phyloP scores from a whole-genome alignment of 2,329 filamentous ascomycete genomes.

The Phaeosphaeria sp. region DNA sequence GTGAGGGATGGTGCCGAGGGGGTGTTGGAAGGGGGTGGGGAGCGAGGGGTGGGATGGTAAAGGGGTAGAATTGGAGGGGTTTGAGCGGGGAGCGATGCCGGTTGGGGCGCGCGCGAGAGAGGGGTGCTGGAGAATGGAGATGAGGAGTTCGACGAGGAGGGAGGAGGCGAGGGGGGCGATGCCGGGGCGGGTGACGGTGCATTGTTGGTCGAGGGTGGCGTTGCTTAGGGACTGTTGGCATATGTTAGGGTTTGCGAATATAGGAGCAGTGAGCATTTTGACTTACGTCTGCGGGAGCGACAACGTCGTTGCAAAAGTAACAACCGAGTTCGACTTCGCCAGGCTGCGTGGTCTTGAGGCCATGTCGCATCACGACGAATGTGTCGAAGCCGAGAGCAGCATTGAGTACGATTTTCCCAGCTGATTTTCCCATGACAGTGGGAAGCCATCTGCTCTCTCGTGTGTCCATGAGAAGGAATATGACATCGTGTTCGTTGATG shows the following conservation, averaged over 20 bases:
- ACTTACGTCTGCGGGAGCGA: constrained; percentile 89
- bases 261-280: constrained; percentile 5
- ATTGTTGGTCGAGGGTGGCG: constrained; percentile 95
- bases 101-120: constrained; percentile 41
- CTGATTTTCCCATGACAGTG: constrained; percentile 92
- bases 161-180: constrained; percentile 92
- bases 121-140: constrained; percentile 79
- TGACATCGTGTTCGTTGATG: constrained; percentile 83
- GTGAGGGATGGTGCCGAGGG: constrained; percentile 76
- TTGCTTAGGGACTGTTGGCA: constrained; percentile 80
- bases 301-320: constrained; percentile 98
- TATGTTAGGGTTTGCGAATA: constrained; percentile 1
- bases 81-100: constrained; percentile 14
- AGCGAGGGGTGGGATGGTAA: constrained; percentile 33
- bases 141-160: constrained; percentile 85
- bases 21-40: constrained; percentile 58
- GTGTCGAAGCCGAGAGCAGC: constrained; percentile 95
- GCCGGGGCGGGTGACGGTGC: constrained; percentile 93
- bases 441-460: constrained; percentile 94
- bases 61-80: constrained; percentile 6
- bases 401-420: constrained; percentile 95
- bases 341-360: constrained; percentile 61
- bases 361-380: constrained; percentile 96
- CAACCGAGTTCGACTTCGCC: constrained; percentile 78
- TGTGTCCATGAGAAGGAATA: constrained; percentile 98